Percentiles rank a stretch among this genome's conserved stretches.
phyloP scores from a whole-genome alignment of 768 basidiomycete species.

The Tulasnella sp. region DNA sequence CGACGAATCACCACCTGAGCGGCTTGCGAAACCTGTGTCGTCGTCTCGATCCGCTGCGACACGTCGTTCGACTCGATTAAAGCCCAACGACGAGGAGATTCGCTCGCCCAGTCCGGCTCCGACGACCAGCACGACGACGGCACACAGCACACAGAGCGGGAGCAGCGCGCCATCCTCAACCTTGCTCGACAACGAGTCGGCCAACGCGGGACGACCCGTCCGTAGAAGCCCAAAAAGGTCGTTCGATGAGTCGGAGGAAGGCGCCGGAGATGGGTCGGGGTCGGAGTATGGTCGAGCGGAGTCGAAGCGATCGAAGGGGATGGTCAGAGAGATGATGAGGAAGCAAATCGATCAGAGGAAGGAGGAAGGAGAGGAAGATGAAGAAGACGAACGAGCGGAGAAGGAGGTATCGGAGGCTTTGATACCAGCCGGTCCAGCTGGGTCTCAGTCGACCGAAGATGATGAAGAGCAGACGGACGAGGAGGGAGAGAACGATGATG shows the following conservation, averaged over 20 bases:
- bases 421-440: neutral
- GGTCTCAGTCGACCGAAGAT: neutral
- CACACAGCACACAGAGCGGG: slow-evolving; percentile 4
- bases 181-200: neutral
- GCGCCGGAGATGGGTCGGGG: slow-evolving; percentile 22
- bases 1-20: neutral
- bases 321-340: slow-evolving; percentile 22
- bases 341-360: slow-evolving; percentile 13
- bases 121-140: slow-evolving; percentile 28
- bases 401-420: neutral
- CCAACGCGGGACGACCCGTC: neutral
- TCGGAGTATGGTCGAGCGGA: slow-evolving; percentile 22
- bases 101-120: slow-evolving; percentile 15
- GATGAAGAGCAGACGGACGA: too few relatives aligned
- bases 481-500: slow-evolving; percentile 17
- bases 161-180: slow-evolving; percentile 4
- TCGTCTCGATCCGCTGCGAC: neutral
- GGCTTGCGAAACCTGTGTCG: neutral
- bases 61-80: neutral
- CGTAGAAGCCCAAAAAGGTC: slow-evolving; percentile 38
- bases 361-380: neutral
- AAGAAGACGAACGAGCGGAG: neutral
- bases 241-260: slow-evolving; percentile 41
- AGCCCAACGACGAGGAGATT: neutral
- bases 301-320: slow-evolving; percentile 27